Evolutionary conservation across 257 asterid species (phyloP), one percentile per base, ranked within the genome.

Genomic region (Fraxinus quadrangulata): DNA sequence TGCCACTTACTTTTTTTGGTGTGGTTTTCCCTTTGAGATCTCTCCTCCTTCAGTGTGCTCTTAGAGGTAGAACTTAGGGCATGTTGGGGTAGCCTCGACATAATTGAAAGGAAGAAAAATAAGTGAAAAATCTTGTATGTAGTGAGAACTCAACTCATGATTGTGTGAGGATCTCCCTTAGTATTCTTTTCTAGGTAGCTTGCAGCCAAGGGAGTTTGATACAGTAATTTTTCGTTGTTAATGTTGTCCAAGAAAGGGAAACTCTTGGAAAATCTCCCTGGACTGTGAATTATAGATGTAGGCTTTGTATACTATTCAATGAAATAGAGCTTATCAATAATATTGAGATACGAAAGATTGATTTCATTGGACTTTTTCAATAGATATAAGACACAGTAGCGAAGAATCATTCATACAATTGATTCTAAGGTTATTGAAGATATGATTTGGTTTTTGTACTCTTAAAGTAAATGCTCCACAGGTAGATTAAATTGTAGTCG

Each of bases 261-360:
- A 59, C 66, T 80, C 34, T 14, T 72, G 72, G 78, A 67, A 80
- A 23, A 4, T 37, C 66, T 75, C 63, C 69, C 17, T 63, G 70
- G 81, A 61, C 71, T 39, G 24, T 67, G 76, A 81, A 70, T 78
- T 70, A 39, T 81, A 81, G 90, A 47, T 61, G 85, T 80, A 85
- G 88, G 45, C 36, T 49, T 77, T 79, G 78, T 77, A 71, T 73
- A 59, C 54, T 63, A 33, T 68, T 51, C 63, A 75, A 63, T 24
- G 72, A 67, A 33, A 67, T 65, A 49, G 77, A 75, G 79, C 67
- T 79, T 37, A 37, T 78, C 79, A 74, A 70, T 33, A 66, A 37
- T 42, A n/a, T 73, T 67, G 71, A n/a, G 61, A 40, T 14, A 47
- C 8, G 34, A 36, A 24, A 65, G 72, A 69, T 17, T 16, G 61